Evolutionary conservation across 2,329 filamentous ascomycete genomes (phyloP).

Genomic region (Stagonosporopsis rhizophila): DNA sequence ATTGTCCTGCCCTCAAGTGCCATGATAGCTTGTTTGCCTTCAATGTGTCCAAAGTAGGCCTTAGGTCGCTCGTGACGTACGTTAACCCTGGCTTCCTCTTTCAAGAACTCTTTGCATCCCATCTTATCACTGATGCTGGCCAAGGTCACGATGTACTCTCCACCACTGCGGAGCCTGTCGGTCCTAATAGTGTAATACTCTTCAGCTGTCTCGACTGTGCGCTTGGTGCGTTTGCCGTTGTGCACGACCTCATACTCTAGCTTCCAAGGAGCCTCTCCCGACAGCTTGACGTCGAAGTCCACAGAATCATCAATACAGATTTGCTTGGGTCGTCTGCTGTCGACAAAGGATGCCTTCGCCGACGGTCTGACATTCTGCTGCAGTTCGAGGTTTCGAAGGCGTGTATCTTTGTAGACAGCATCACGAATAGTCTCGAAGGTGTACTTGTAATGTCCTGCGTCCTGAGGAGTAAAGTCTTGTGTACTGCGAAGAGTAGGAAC

Average conservation of each 20-base stretch:
- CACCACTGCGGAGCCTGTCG: slow-evolving; percentile 75
- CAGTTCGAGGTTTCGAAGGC: slow-evolving; percentile 65
- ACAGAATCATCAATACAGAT: slow-evolving; percentile 86
- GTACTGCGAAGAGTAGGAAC: slow-evolving; percentile 78
- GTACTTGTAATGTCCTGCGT: slow-evolving; percentile 87
- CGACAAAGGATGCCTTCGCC: slow-evolving; percentile 75
- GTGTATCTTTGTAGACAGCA: slow-evolving; percentile 71
- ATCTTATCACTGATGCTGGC: slow-evolving; percentile 86
- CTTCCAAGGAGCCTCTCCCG: slow-evolving; percentile 85
- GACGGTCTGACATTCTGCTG: slow-evolving; percentile 94
- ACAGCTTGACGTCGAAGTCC: slow-evolving; percentile 74
- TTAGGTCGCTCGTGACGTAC: slow-evolving; percentile 89
- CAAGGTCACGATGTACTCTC: slow-evolving; percentile 87
- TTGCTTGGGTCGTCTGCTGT: slow-evolving; percentile 63
- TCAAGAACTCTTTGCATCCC: slow-evolving; percentile 83
- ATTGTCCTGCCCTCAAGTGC: slow-evolving; percentile 79
- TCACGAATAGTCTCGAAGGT: slow-evolving; percentile 83
- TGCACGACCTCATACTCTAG: slow-evolving; percentile 94
- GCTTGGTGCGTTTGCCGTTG: slow-evolving; percentile 80
- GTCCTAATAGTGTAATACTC: slow-evolving; percentile 76
- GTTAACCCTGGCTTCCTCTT: slow-evolving; percentile 83
- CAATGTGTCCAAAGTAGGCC: slow-evolving; percentile 83
- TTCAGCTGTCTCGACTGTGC: slow-evolving; percentile 68
- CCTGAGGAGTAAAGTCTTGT: slow-evolving; percentile 79
- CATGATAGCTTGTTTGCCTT: slow-evolving; percentile 76